Conservation (phyloP, 768 basidiomycete species). For the Collybia sordida region DNA sequence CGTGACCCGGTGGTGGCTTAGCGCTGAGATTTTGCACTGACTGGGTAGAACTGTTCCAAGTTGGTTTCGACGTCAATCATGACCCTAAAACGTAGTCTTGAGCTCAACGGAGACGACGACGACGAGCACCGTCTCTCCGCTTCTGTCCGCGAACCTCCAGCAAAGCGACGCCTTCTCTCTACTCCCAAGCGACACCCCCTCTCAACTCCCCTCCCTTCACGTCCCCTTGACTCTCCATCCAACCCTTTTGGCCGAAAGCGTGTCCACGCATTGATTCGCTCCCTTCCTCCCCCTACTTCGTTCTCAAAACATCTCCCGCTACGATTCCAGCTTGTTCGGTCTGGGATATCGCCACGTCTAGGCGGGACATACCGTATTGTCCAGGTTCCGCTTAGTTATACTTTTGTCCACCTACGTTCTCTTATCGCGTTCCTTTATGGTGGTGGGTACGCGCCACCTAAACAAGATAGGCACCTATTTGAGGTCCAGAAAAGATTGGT, state of each 20-base stretch:
- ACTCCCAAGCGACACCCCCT: conserved; percentile 23
- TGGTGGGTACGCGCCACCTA: conserved; percentile 18
- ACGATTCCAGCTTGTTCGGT: conserved; percentile 57
- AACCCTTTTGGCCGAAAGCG: conserved; percentile 68
- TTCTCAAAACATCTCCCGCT: conserved; percentile 64
- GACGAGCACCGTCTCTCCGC: conserved; percentile 2
- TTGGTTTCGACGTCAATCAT: conserved; percentile 6
- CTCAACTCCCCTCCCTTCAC: conserved; percentile 42
- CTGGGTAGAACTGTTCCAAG: conserved; percentile 9
- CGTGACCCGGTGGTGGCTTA: too few relatives aligned
- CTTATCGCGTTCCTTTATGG: conserved; percentile 65
- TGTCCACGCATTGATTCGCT: conserved; percentile 34
- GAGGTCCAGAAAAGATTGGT: conserved; percentile 52
- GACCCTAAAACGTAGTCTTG: conserved; percentile 16
- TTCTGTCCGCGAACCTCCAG: conserved; percentile 10
- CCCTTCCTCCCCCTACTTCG: conserved; percentile 41
- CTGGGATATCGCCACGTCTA: conserved; percentile 25
- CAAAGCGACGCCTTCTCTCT: conserved; percentile 15
- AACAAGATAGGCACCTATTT: conserved; percentile 54
- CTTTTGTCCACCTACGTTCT: conserved; percentile 61
- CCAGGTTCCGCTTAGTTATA: conserved; percentile 71
- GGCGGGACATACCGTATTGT: conserved; percentile 64
- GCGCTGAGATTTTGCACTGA: background rate
- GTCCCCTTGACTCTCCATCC: conserved; percentile 66
- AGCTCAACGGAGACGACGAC: conserved; percentile 7